Evolutionary conservation across 108 stramenopile species (phyloP).

Genomic region (Fistulifera solaris): DNA sequence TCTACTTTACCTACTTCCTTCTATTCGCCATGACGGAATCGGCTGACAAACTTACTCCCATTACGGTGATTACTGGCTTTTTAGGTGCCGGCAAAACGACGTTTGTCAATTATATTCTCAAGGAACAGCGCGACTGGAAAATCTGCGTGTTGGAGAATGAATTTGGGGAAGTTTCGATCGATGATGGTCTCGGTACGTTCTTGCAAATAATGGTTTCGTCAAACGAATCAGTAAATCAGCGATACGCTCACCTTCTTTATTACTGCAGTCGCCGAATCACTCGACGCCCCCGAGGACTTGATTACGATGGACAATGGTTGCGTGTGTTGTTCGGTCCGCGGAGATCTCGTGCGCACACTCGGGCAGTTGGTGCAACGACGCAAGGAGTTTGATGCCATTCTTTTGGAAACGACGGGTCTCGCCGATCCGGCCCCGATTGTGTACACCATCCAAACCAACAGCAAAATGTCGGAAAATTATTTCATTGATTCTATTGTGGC

Average conservation of each 20-base stretch:
- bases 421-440: conserved; percentile 96
- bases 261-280: conserved; percentile 67
- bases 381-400: conserved; percentile 88
- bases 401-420: conserved; percentile 93
- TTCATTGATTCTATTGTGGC: conserved; percentile 85
- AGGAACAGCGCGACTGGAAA: conserved; percentile 93
- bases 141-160: conserved; percentile 99
- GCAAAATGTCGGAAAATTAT: conserved; percentile 81
- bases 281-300: conserved; percentile 91
- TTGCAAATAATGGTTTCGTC: neutral
- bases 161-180: conserved; percentile 94
- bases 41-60: conserved; percentile 43
- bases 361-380: conserved; percentile 80
- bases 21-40: neutral
- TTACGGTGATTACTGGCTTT: conserved; percentile 90
- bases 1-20: too few species aligned
- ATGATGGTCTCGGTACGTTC: conserved; percentile 84
- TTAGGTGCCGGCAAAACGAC: conserved; percentile 97
- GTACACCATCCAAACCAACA: conserved; percentile 91
- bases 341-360: conserved; percentile 93
- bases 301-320: conserved; percentile 99
- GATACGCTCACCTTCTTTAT: neutral
- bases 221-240: neutral
- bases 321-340: conserved; percentile 97
- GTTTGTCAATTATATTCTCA: conserved; percentile 96